phyloP scores from a whole-genome alignment of 2,329 filamentous ascomycete genomes.

The Fusarium sp. region DNA sequence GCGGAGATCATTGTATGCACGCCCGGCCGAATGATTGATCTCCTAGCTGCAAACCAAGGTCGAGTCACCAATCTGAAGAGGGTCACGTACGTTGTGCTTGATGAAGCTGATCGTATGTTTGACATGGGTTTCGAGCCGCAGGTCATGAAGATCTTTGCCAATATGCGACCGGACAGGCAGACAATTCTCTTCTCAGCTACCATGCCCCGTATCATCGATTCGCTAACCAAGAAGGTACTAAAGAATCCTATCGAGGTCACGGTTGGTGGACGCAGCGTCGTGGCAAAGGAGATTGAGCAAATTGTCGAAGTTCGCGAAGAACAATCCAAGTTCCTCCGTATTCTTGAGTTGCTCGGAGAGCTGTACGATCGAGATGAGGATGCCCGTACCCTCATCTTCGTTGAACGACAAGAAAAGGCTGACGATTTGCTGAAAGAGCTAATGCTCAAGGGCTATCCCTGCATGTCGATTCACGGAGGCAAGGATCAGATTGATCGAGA shows the following conservation, averaged over 20 bases:
- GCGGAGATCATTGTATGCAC: conserved; percentile 96
- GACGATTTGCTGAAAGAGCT: conserved; percentile 82
- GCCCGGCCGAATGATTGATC: conserved; percentile 93
- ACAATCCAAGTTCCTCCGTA: conserved; percentile 81
- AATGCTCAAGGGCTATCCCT: conserved; percentile 86
- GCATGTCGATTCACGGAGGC: conserved; percentile 92
- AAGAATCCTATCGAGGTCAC: conserved; percentile 89
- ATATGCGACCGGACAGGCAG: conserved; percentile 90
- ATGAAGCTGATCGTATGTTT: conserved; percentile 99
- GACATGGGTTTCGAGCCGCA: conserved; percentile 99
- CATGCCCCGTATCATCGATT: conserved; percentile 93
- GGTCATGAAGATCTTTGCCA: conserved; percentile 94
- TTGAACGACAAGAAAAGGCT: conserved; percentile 90
- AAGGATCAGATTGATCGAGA: conserved; percentile 95
- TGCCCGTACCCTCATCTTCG: conserved; percentile 88
- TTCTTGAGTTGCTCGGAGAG: conserved; percentile 88
- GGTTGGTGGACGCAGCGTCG: conserved; percentile 87
- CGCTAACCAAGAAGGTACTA: conserved; percentile 87
- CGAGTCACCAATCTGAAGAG: conserved; percentile 90
- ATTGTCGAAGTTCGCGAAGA: conserved; percentile 89
- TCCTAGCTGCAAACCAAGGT: conserved; percentile 92
- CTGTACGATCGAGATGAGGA: conserved; percentile 90
- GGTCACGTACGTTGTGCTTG: conserved; percentile 93
- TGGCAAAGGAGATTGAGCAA: conserved; percentile 92
- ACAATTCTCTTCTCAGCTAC: conserved; percentile 97